Conservation (phyloP, 1,139 yeast species). For the Yamadazyma dushanensis region DNA sequence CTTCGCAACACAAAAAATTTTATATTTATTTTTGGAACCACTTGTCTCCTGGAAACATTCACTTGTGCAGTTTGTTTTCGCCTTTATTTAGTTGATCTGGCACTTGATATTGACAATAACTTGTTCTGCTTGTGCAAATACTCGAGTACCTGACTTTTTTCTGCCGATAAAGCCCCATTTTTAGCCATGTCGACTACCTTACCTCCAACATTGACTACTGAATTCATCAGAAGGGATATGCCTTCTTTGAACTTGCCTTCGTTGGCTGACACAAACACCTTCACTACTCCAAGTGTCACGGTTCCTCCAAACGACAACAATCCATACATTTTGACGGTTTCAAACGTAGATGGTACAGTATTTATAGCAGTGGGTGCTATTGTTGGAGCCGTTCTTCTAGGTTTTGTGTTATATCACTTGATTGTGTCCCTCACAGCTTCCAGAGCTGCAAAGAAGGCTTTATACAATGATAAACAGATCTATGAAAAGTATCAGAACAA, state of each 20-base stretch:
- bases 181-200: neutral
- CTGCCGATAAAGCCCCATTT: too few relatives aligned
- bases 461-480: constrained; percentile 31
- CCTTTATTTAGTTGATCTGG: too few relatives aligned
- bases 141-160: too few relatives aligned
- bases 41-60: too few relatives aligned
- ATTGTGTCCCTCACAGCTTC: constrained; percentile 40
- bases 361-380: constrained; percentile 77
- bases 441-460: constrained; percentile 36
- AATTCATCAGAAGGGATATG: constrained; percentile 11
- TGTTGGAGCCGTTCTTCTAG: constrained; percentile 55
- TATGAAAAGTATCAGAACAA: constrained; percentile 41
- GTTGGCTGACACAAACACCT: constrained; percentile 8
- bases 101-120: too few relatives aligned
- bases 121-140: too few relatives aligned
- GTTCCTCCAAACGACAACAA: constrained; percentile 62
- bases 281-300: constrained; percentile 57
- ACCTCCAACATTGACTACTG: constrained; percentile 16
- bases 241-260: constrained; percentile 14
- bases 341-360: constrained; percentile 69
- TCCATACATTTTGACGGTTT: constrained; percentile 58
- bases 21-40: neutral
- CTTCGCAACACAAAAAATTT: neutral
- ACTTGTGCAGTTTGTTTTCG: too few relatives aligned
- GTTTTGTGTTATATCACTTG: constrained; percentile 42